Evolutionary conservation across 2,329 filamentous ascomycete species (phyloP), one percentile per base, ranked within the genome.

Genomic region (Cordyceps pruinosa): DNA sequence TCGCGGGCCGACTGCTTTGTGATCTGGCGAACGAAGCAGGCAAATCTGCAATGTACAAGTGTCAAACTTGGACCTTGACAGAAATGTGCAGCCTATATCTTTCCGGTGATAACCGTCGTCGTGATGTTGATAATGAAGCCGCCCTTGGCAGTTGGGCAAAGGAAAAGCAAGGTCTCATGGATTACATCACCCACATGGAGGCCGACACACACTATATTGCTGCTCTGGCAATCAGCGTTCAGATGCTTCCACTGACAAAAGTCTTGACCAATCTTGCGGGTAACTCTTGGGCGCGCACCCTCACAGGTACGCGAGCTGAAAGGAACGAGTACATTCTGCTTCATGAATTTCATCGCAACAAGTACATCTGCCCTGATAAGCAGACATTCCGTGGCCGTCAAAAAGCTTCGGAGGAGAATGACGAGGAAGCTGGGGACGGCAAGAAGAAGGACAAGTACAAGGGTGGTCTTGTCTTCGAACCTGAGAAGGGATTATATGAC

Each of bases 381-480:
- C 86, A 90, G 63, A 87, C 80, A 46, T 90, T 89, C 66, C 91
- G 87, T 64, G 85, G 85, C 15, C 88, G 89, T 59, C 80, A 84
- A 49, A 89, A 88, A 66, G 74, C 75, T 17, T 88, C 90, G 56
- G 89, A 92, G 53, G 88, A 90, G 60, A 77, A 79, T 51, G 86
- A 88, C 8, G 88, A 89, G 48, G 88, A 87, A 23, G 79, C 71
- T 15, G 83, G 79, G 9, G 89, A 90, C 61, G 83, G 82, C 59
- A 99, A 97, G 75, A 99, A 97, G 79, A 99, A 97, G 72, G 95
- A 99, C 75, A 99, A 97, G 73, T 99, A 88, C 78, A 97, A 99
- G 77, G 94, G 94, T 69, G 94, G 95, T 79, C 85, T 99, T 32
- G 94, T 99, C 58, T 97, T 99, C 65, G 94, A 99, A 71, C 94